Evolutionary conservation across 2,329 filamentous ascomycete species (phyloP).

Genomic region (Penicillium freii): DNA sequence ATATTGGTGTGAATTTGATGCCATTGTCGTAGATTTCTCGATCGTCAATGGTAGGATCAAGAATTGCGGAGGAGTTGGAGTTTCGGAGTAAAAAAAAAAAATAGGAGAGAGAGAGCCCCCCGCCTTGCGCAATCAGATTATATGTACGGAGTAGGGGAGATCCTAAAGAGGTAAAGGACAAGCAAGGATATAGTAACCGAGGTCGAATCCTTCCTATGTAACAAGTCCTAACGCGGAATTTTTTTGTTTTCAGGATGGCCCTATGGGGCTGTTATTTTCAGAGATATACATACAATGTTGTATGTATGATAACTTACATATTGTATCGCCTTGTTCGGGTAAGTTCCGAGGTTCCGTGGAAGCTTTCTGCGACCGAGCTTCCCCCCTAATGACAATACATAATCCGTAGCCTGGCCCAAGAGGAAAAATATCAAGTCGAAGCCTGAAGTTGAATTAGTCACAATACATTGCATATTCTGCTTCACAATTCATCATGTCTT

Average conservation of each 20-base stretch:
- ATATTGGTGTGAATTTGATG: conserved; percentile 23
- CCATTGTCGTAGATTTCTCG: conserved; percentile 7
- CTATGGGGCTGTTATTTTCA: conserved; percentile 1
- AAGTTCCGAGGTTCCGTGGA: conserved; percentile 8
- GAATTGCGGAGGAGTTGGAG: not conserved
- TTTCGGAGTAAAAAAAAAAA: not conserved
- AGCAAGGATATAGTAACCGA: conserved; percentile 6
- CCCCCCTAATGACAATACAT: not conserved
- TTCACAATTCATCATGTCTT: conserved; percentile 26
- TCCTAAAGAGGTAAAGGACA: not conserved
- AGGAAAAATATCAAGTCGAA: not conserved
- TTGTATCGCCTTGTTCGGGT: not conserved
- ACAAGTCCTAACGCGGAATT: not conserved
- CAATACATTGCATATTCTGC: conserved; percentile 1
- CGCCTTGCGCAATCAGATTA: not conserved
- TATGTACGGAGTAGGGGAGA: not conserved
- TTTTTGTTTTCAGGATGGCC: not conserved
- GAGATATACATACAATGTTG: not conserved
- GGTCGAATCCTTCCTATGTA: not conserved
- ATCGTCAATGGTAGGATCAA: not conserved
- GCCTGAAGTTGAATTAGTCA: not conserved
- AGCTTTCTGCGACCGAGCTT: not conserved
- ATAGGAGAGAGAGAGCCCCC: not conserved
- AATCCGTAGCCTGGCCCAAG: not conserved
- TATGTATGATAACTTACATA: not conserved